Percentiles rank a stretch among this genome's conserved stretches.
Conservation (phyloP, 345 rosid species). For the Hibiscus tridactylites region DNA sequence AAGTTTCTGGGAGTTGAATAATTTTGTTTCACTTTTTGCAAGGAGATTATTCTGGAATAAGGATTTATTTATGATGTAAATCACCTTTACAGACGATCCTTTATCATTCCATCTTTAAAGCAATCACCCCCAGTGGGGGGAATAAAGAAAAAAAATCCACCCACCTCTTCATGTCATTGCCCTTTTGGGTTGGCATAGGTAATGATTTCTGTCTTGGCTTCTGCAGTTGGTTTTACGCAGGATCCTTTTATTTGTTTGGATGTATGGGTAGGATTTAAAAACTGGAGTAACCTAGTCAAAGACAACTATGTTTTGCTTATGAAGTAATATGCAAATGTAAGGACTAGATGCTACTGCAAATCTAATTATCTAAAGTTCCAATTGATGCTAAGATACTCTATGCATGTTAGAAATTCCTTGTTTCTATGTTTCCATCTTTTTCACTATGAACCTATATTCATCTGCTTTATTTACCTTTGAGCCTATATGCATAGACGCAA, state of each 20-base stretch:
- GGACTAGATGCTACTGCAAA: neutral
- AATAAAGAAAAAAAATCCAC: neutral
- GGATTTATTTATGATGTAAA: neutral
- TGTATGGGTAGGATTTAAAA: neutral
- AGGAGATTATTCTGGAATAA: neutral
- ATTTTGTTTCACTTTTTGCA: neutral
- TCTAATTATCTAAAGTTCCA: neutral
- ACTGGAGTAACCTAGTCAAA: neutral
- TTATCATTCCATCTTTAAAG: neutral
- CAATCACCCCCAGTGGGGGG: neutral
- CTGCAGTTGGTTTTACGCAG: neutral
- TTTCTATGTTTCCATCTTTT: neutral
- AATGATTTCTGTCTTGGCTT: neutral
- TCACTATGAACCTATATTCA: neutral
- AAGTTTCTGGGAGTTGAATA: neutral
- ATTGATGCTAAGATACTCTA: neutral
- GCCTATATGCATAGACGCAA: neutral
- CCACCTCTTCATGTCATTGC: neutral
- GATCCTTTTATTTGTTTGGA: neutral
- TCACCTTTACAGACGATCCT: neutral
- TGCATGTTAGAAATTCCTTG: neutral
- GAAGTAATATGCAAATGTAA: neutral
- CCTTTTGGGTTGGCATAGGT: neutral
- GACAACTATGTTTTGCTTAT: neutral
- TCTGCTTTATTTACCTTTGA: neutral